Base-by-base conservation (phyloP, 2,329 filamentous ascomycete genomes). In the Polychaeton citri region DNA sequence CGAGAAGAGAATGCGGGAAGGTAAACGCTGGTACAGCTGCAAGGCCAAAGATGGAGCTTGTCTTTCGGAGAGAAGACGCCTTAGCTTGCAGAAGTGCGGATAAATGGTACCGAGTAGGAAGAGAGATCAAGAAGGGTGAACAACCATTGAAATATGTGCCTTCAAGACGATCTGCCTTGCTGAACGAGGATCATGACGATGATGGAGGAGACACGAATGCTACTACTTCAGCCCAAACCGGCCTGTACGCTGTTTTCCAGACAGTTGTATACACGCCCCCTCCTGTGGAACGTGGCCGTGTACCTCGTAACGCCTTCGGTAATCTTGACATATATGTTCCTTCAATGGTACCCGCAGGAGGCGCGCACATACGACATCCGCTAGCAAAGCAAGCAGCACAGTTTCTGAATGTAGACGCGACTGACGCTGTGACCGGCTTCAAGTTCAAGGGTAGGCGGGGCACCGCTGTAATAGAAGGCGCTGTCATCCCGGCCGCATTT, bases 371-470 rank as follows among this genome's bases (percentile, higher is more conserved):
- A 19, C 62, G 61, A 34, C 65, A 72, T 41, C 57, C 64, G 10
- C 63, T 79, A 34, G 79, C 82, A 1, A 65, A 72, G 2, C 72
- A 72, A 34, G 88, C 88, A 2, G 85, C 86, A 1, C 75, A 72
- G 38, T 61, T 87, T 2, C 58, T 95, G 1, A 78, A 78, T 0
- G 69, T 96, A 13, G 86, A 96, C 59, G 93, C 81, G 55, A 84
- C 84, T 2, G 84, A 88, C 20, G 90, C 90, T 0, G 74, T 98
- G 4, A 90, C 80, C 0, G 88, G 88, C 0, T 98, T 96, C 51
- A 70, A 79, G 24, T 98, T 96, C 61, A 79, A 76, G 51, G 86
- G 86, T 1, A 74, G 84, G 2, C 78, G 84, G 38, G 88, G 88
- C 12, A 95, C 85, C 2, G 86, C 90, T 1, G 71, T 95, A 2